These are phyloP conservation scores for Cladophialophora bantiana DNA, from an alignment of 2,329 filamentous ascomycete genomes.

Conservation along the genomic window DNA sequence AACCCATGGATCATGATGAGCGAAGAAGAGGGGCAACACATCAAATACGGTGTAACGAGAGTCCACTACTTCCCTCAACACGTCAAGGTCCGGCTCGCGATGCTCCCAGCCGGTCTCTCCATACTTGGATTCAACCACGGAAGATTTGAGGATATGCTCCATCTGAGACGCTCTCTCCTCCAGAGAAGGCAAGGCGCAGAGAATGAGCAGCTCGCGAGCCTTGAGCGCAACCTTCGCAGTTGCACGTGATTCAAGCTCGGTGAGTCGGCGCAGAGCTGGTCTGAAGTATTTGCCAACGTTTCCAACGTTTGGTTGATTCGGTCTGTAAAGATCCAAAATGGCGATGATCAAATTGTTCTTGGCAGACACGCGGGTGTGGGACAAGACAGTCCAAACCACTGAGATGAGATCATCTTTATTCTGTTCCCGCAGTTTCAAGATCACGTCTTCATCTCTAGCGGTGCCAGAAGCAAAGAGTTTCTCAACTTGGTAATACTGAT, in stretches of 20 bases:
- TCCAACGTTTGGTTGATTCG: conserved; percentile 88
- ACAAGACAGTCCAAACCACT: conserved; percentile 88
- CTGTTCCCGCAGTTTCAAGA: conserved; percentile 91
- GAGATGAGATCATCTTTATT: conserved; percentile 89
- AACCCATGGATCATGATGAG: conserved; percentile 92
- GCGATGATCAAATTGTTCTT: conserved; percentile 95
- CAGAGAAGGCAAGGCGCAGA: conserved; percentile 92
- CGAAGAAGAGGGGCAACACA: conserved; percentile 93
- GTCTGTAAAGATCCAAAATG: conserved; percentile 91
- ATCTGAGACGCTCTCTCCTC: conserved; percentile 95
- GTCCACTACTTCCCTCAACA: conserved; percentile 97
- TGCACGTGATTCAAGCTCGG: conserved; percentile 83
- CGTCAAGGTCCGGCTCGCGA: conserved; percentile 84
- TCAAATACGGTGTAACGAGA: conserved; percentile 99
- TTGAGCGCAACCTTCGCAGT: conserved; percentile 97
- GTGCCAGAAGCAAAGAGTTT: conserved; percentile 84
- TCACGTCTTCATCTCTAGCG: conserved; percentile 88
- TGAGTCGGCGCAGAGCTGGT: conserved; percentile 79
- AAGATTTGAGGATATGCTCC: conserved; percentile 97
- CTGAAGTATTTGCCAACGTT: conserved; percentile 90
- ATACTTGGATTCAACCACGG: conserved; percentile 95
- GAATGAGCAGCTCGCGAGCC: conserved; percentile 95
- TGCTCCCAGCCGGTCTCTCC: conserved; percentile 98
- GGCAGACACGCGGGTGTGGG: conserved; percentile 86
- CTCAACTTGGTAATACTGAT: conserved; percentile 84